Conservation (phyloP, 352 stramenopile species). For the Pythium graminicola region DNA sequence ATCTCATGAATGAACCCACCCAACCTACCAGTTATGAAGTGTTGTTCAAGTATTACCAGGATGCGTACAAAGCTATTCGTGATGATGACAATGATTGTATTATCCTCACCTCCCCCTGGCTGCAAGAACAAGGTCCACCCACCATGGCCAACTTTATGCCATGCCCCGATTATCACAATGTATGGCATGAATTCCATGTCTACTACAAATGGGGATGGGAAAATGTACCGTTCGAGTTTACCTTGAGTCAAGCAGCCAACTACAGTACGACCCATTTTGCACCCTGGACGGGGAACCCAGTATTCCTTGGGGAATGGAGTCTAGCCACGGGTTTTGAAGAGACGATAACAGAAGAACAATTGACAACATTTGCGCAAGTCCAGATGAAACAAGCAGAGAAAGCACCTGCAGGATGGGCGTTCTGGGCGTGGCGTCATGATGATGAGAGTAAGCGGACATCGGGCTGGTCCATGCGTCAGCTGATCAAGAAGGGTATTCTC, state of each 20-base stretch:
- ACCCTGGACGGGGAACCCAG: slow-evolving; percentile 25
- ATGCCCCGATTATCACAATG: slow-evolving; percentile 34
- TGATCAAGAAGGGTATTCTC: slow-evolving; percentile 19
- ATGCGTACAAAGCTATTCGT: slow-evolving; percentile 47
- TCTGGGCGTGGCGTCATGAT: slow-evolving; percentile 23
- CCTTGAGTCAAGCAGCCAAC: slow-evolving; percentile 13
- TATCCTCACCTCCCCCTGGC: slow-evolving; percentile 38
- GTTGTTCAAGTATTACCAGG: slow-evolving; percentile 45
- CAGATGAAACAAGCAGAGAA: slow-evolving; percentile 26
- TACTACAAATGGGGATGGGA: slow-evolving; percentile 53
- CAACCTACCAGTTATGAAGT: slow-evolving; percentile 31
- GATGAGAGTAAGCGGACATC: slow-evolving; percentile 18
- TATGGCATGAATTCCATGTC: slow-evolving; percentile 53
- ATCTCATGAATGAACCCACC: slow-evolving; percentile 71
- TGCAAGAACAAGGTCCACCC: slow-evolving; percentile 35
- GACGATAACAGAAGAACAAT: slow-evolving; percentile 28
- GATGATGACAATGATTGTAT: slow-evolving; percentile 47
- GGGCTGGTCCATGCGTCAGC: slow-evolving; percentile 23
- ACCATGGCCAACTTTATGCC: slow-evolving; percentile 30
- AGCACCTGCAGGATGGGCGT: slow-evolving; percentile 17
- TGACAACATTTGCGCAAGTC: slow-evolving; percentile 24
- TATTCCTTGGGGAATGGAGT: slow-evolving; percentile 57
- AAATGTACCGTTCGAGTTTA: slow-evolving; percentile 13
- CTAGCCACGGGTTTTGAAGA: slow-evolving; percentile 28
- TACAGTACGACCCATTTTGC: slow-evolving; percentile 19